A percentile compares a stretch with the other conserved stretches of the same genome.
These are phyloP conservation scores for Echium plantagineum DNA, from an alignment of 257 asterid genomes.

Conservation along the genomic window DNA sequence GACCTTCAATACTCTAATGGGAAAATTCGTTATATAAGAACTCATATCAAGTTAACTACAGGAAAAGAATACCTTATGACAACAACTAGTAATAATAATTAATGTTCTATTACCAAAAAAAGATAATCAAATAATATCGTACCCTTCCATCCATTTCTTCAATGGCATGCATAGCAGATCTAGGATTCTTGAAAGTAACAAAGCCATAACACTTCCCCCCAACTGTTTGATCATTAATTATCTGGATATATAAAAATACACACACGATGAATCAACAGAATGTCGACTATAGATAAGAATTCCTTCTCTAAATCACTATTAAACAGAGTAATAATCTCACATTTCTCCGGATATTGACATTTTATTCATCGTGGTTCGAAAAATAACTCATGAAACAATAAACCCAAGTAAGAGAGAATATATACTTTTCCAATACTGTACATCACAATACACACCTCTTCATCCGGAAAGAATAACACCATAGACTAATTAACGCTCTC, in stretches of 20 bases:
- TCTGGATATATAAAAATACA: conserved; percentile 31
- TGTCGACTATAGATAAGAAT: neutral
- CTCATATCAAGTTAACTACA: neutral
- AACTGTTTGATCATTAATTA: conserved; percentile 55
- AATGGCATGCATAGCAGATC: conserved; percentile 68
- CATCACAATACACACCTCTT: no score
- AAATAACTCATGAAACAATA: no score
- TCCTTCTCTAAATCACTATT: no score
- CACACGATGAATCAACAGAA: neutral
- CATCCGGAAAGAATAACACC: no score
- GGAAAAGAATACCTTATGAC: neutral
- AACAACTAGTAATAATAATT: neutral
- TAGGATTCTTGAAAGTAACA: conserved; percentile 65
- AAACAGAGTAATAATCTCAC: no score
- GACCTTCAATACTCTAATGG: conserved; percentile 59
- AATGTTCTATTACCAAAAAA: conserved; percentile 11
- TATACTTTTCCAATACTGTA: no score
- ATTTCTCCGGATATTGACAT: no score
- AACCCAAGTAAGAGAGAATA: no score
- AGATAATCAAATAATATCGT: conserved; percentile 11
- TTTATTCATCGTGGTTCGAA: no score
- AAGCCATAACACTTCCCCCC: conserved; percentile 81
- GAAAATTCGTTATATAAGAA: no score
- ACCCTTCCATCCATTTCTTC: conserved; percentile 83
- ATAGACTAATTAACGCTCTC: no score